Evolutionary conservation across 164 flowering plant species (phyloP).

Genomic region (Akebia trifoliata): DNA sequence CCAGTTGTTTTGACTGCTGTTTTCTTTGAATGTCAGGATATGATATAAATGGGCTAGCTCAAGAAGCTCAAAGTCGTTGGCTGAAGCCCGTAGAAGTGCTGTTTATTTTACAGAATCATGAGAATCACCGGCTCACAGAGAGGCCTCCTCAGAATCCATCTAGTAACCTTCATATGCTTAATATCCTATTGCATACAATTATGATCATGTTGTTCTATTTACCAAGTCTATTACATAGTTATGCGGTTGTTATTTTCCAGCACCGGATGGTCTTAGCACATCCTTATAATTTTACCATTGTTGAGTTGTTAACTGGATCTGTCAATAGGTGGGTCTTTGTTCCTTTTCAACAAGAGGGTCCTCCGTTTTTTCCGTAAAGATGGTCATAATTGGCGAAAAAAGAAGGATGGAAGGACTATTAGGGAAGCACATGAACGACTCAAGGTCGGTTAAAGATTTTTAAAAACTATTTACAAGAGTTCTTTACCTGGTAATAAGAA

Average conservation of each 20-base stretch:
- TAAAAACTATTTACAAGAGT: background rate
- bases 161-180: constrained; percentile 30
- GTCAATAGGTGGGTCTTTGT: constrained; percentile 85
- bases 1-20: background rate
- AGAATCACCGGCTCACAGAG: constrained; percentile 38
- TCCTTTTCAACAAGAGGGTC: constrained; percentile 83
- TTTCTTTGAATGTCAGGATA: constrained; percentile 36
- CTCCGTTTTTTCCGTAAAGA: constrained; percentile 85
- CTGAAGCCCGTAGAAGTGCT: constrained; percentile 78
- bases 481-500: too few species aligned
- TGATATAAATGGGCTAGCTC: constrained; percentile 40
- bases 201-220: background rate
- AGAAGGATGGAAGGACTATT: constrained; percentile 82
- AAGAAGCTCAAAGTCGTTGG: constrained; percentile 73
- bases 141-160: constrained; percentile 54
- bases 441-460: constrained; percentile 47
- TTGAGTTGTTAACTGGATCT: constrained; percentile 4
- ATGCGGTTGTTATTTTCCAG: background rate
- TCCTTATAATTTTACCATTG: background rate
- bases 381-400: constrained; percentile 90
- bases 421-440: constrained; percentile 97
- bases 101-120: constrained; percentile 61
- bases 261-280: background rate
- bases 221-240: background rate
- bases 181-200: background rate